Percentiles rank a stretch among this genome's conserved stretches.
Evolutionary conservation across 345 rosid genomes (phyloP).

Genomic region (Ricinus communis): DNA sequence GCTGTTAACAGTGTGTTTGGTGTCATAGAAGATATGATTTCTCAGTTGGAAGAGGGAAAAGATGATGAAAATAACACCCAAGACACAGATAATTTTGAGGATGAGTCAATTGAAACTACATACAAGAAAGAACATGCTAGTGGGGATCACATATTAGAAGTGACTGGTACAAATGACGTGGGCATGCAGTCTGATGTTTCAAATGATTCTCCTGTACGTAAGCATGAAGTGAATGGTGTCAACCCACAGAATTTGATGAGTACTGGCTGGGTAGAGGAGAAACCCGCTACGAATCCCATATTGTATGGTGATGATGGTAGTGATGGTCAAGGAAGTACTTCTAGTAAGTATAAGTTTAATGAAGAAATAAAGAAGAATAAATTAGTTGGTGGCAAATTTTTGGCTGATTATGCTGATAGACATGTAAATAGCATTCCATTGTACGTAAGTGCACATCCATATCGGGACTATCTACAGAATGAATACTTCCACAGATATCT

Average conservation of each 20-base stretch:
- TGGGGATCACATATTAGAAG: constrained; percentile 20
- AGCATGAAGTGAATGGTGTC: constrained; percentile 23
- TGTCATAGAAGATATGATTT: constrained; percentile 83
- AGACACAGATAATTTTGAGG: constrained; percentile 30
- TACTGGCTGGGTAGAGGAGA: constrained; percentile 32
- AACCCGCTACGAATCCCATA: constrained; percentile 19
- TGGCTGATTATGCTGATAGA: constrained; percentile 33
- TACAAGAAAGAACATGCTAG: constrained; percentile 26
- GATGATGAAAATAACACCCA: constrained; percentile 39
- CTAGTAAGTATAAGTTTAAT: neutral
- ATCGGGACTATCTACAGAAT: constrained; percentile 36
- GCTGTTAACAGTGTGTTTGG: constrained; percentile 96
- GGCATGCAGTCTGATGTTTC: constrained; percentile 24
- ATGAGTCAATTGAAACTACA: constrained; percentile 29
- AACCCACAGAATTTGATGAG: constrained; percentile 26
- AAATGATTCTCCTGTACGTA: constrained; percentile 25
- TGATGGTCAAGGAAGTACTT: constrained; percentile 13
- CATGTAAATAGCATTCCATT: constrained; percentile 39
- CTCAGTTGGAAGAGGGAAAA: constrained; percentile 65
- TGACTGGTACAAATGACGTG: constrained; percentile 23
- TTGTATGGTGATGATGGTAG: constrained; percentile 8
- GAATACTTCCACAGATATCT: constrained; percentile 39
- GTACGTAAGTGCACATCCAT: constrained; percentile 32
- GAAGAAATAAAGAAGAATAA: constrained; percentile 25
- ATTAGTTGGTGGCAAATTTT: constrained; percentile 33